phyloP scores from a whole-genome alignment of 176 grass and related monocot genomes.

The Aegilops speltoides region DNA sequence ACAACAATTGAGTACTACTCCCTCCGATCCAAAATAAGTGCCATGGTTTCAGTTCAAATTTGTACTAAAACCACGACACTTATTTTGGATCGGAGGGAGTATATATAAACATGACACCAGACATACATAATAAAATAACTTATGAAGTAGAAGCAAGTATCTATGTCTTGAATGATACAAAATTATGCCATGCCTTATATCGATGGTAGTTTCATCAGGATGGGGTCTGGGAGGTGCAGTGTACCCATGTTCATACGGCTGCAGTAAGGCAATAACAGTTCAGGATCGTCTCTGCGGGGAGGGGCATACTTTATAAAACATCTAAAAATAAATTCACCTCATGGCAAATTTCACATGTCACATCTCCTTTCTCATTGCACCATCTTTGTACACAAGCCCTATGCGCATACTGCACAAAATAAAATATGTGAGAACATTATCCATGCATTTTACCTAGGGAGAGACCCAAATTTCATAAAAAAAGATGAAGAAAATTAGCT shows the following conservation, averaged over 20 bases:
- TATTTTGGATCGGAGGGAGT: no score
- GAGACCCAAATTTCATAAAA: neutral
- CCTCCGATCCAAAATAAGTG: no score
- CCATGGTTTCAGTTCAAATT: no score
- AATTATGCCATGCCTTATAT: slow-evolving; percentile 58
- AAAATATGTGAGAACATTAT: slow-evolving; percentile 33
- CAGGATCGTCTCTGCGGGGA: neutral
- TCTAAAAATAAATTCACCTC: slow-evolving; percentile 43
- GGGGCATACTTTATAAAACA: neutral
- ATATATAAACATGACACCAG: neutral
- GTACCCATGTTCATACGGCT: slow-evolving; percentile 88
- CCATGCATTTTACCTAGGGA: neutral
- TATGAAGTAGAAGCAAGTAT: slow-evolving; percentile 6
- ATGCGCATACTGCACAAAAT: slow-evolving; percentile 79
- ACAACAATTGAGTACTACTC: neutral
- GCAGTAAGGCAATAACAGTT: slow-evolving; percentile 26
- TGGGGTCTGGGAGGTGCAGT: slow-evolving; percentile 68
- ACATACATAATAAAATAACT: neutral
- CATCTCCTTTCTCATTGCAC: slow-evolving; percentile 96
- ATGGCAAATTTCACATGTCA: slow-evolving; percentile 85
- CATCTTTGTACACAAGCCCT: slow-evolving; percentile 80
- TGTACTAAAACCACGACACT: no score
- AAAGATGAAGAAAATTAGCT: slow-evolving; percentile 1
- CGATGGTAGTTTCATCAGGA: slow-evolving; percentile 89
- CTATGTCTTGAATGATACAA: neutral